Base-by-base conservation (phyloP, 2,329 filamentous ascomycete genomes). In the Fusarium brevicatenulatum region DNA sequence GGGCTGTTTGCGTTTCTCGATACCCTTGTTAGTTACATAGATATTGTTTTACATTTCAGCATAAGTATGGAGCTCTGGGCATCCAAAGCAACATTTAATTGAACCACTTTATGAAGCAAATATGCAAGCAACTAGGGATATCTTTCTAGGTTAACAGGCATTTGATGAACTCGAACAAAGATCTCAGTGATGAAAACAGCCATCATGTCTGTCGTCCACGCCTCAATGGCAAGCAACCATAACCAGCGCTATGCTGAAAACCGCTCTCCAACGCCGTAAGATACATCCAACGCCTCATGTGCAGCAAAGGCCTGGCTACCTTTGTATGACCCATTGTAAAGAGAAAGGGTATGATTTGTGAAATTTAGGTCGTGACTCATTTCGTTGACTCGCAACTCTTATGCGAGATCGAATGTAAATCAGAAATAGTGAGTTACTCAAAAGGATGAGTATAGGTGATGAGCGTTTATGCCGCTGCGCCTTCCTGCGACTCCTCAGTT, bases 241-340 rank as follows among this genome's bases (percentile, higher is more conserved):
- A 40, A 39, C 61, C 46, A 46, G 30, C 40, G 28, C 36, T 62
- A 67, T 63, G 57, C 47, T 54, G 28, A 67, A 43, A 55, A 43
- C 12, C 52, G 36, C 46, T 59, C 58, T 72, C 53, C 63, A 72
- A 74, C 68, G 68, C 72, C 72, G 56, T 36, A 60, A 25, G 63
- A 52, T 56, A 63, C 43, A 63, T 66, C 61, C 65, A 74, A 74
- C 71, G 68, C 72, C 61, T 57, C 53, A 28, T 57, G 55, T 63
- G 54, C 40, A 63, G 30, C 23, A 72, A 57, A 53, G 59, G 47
- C 34, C 34, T 42, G 40, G 2, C 16, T 39, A 28, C 55, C 54
- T 54, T 30, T 39, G 46, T 55, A 42, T 42, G 30, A 37, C 47
- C 36, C 57, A n/a, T 53, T 52, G 42, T 25, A 28, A 42, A 47